Conservation (phyloP, 1,139 yeast genomes). For the Taphrina wiesneri region DNA sequence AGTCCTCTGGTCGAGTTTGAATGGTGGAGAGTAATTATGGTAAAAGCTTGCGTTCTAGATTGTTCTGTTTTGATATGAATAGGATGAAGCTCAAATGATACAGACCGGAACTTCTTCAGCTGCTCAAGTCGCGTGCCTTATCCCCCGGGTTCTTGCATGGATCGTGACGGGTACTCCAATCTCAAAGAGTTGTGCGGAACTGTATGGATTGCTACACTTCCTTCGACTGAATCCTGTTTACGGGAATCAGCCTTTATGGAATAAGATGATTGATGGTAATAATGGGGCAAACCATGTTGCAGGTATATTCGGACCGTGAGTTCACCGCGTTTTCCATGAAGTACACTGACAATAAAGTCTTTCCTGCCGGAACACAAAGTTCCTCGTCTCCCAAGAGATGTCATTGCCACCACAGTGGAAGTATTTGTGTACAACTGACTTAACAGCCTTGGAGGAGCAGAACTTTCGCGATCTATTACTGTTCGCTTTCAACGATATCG, state of each 20-base stretch:
- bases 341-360: slow-evolving; percentile 44
- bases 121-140: slow-evolving; percentile 72
- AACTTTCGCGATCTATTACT: slow-evolving; percentile 67
- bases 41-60: background rate
- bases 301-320: slow-evolving; percentile 38
- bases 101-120: slow-evolving; percentile 71
- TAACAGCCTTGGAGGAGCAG: slow-evolving; percentile 79
- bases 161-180: slow-evolving; percentile 96
- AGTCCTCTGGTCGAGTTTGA: slow-evolving; percentile 83
- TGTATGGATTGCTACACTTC: slow-evolving; percentile 69
- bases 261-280: slow-evolving; percentile 42
- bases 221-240: slow-evolving; percentile 67
- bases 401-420: slow-evolving; percentile 74
- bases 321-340: slow-evolving; percentile 5
- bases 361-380: slow-evolving; percentile 77
- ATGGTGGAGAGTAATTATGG: slow-evolving; percentile 74
- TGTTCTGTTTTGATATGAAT: slow-evolving; percentile 25
- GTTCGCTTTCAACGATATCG: slow-evolving; percentile 63
- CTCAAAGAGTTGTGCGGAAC: slow-evolving; percentile 62
- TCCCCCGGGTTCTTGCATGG: slow-evolving; percentile 90
- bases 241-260: slow-evolving; percentile 43
- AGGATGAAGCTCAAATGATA: slow-evolving; percentile 95
- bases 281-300: slow-evolving; percentile 6
- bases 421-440: slow-evolving; percentile 66
- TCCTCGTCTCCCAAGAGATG: slow-evolving; percentile 76